phyloP scores from a whole-genome alignment of 192 early-diverging fungal species.

The Podila epicladia region DNA sequence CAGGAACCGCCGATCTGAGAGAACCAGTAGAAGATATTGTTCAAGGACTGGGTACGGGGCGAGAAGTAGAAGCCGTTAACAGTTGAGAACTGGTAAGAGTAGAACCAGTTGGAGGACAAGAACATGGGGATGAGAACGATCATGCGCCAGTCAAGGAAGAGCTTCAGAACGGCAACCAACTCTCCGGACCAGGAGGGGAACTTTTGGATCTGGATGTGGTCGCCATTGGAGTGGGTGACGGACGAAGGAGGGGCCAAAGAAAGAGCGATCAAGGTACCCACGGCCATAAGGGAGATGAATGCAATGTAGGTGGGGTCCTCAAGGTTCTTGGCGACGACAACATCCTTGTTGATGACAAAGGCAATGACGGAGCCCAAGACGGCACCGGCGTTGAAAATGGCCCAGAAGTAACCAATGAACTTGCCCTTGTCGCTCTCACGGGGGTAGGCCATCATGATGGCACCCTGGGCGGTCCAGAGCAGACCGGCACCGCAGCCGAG shows the following conservation, averaged over 20 bases:
- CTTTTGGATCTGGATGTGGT: conserved; percentile 67
- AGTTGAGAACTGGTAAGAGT: conserved; percentile 63
- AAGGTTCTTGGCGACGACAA: conserved; percentile 47
- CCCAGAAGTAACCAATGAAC: conserved; percentile 84
- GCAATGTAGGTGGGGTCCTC: conserved; percentile 74
- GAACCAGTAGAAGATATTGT: conserved; percentile 77
- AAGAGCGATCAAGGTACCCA: conserved; percentile 63
- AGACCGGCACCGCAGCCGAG: conserved; percentile 81
- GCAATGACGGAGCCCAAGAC: conserved; percentile 76
- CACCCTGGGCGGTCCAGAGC: conserved; percentile 72
- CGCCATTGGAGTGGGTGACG: conserved; percentile 71
- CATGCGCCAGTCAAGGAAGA: conserved; percentile 69
- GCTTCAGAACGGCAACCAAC: conserved; percentile 53
- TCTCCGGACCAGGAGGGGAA: conserved; percentile 68
- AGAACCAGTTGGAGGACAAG: conserved; percentile 77
- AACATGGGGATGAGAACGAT: conserved; percentile 22
- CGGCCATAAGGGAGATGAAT: conserved; percentile 70
- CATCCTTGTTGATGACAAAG: conserved; percentile 71
- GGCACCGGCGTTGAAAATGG: conserved; percentile 80
- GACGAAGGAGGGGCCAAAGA: conserved; percentile 58
- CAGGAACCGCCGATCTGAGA: conserved; percentile 75
- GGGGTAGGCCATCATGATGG: conserved; percentile 86
- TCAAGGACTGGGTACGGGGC: conserved; percentile 69
- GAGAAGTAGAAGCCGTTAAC: conserved; percentile 69
- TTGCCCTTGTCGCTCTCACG: conserved; percentile 75